Evolutionary conservation across 177 flowering plant species (phyloP).

Genomic region (Tripterygium wilfordii): DNA sequence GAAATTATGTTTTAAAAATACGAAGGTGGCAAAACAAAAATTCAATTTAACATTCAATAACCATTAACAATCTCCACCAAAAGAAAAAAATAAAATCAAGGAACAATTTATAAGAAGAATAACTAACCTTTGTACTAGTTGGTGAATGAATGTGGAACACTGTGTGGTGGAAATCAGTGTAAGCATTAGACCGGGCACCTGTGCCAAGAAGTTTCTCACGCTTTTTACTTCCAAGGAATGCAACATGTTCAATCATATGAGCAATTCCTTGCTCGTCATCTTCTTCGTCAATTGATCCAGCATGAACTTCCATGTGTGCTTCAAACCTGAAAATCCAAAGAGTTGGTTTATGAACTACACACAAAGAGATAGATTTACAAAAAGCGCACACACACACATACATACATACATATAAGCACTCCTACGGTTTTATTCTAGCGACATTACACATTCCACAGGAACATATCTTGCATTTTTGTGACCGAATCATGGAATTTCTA

Average conservation of each 20-base stretch:
- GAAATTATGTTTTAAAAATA: too few relatives aligned
- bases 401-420: too few relatives aligned
- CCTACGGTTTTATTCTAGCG: too few relatives aligned
- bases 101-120: background rate
- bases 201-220: conserved; percentile 98
- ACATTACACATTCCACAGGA: too few relatives aligned
- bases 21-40: too few relatives aligned
- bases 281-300: conserved; percentile 96
- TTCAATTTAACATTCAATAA: background rate
- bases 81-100: background rate
- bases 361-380: background rate
- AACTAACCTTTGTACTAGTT: conserved; percentile 69
- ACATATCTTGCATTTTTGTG: too few relatives aligned
- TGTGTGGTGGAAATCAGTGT: conserved; percentile 98
- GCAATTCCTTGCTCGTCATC: conserved; percentile 99
- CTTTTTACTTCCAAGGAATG: conserved; percentile 98
- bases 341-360: background rate
- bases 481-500: too few relatives aligned
- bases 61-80: background rate
- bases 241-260: conserved; percentile 99
- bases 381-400: too few relatives aligned
- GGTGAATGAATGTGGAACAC: conserved; percentile 98
- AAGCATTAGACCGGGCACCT: conserved; percentile 99
- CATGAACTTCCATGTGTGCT: conserved; percentile 99
- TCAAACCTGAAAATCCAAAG: conserved; percentile 61